phyloP scores from a whole-genome alignment of 257 asterid genomes.

The Nicotiana benthamiana region DNA sequence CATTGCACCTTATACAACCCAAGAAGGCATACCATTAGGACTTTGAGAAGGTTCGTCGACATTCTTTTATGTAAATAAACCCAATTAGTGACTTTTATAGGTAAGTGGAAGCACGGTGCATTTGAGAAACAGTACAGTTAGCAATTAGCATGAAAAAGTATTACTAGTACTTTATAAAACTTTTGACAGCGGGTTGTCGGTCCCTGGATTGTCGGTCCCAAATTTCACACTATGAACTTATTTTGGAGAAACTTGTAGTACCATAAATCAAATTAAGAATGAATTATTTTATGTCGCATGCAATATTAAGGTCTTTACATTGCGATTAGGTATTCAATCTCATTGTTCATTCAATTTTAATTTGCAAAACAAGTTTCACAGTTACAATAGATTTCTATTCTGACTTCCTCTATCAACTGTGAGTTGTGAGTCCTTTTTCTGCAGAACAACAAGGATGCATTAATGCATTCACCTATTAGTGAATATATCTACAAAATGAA shows the following conservation, averaged over 20 bases:
- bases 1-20: background rate
- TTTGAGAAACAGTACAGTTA: background rate
- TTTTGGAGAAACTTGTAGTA: background rate
- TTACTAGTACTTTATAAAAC: background rate
- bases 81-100: background rate
- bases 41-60: background rate
- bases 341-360: background rate
- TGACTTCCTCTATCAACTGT: background rate
- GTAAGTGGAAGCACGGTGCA: background rate
- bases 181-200: background rate
- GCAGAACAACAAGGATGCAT: background rate
- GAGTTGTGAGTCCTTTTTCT: background rate
- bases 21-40: background rate
- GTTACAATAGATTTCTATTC: background rate
- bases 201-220: background rate
- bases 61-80: background rate
- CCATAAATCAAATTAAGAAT: background rate
- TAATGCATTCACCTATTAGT: background rate
- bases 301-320: background rate
- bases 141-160: background rate
- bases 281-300: background rate
- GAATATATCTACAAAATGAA: background rate
- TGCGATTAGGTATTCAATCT: background rate
- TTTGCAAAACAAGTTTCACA: background rate
- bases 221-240: background rate